Base-by-base conservation (phyloP, 805 yeast species). In the Candida michaelii region DNA sequence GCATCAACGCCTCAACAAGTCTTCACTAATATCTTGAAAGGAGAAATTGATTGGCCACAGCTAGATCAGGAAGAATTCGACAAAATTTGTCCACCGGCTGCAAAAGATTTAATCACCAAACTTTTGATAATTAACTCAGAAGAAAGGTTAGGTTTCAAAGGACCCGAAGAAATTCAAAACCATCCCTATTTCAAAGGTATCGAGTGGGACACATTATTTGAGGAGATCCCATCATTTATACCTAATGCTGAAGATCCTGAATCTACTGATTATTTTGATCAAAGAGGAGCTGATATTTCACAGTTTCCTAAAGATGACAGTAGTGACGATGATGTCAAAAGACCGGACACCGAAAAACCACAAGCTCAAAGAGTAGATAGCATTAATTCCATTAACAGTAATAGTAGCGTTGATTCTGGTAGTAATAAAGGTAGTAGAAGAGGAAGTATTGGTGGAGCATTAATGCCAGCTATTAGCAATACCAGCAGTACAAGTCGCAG, bases 241-340 rank as follows among this genome's bases (percentile, higher is more conserved):
- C 99, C 99, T 0, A 66, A 68, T 10, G 66, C 78, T 7, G 87
- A 82, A 5, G 76, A 88, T 52, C 96, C 97, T 0, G 95, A 86
- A 54, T 82, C 82, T 36, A 90, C 97, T 0, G 95, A 89, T 40
- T 91, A 93, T 57, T 93, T 91, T 62, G 99, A 93, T 54, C 52
- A 75, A 4, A 77, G 99, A 54, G 99, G 99, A 3, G 98, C 97
- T 0, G 80, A 75, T 9, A 64, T 86, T 55, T 71, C 77, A 4
- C 78, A 76, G 41, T 84, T 86, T 44, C 82, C 85, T 0, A 55
- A 63, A 35, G 75, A 70, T 31, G 77, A 71, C 30, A 69, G 65
- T 12, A 64, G 59, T 25, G 61, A 58, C 6, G 63, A 62, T 3
- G 56, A 58, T 5, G 46, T 44, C 12, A 43, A 42, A 31, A 11